Conservation (phyloP, 176 grass and related monocot genomes). For the Zoysia japonica region DNA sequence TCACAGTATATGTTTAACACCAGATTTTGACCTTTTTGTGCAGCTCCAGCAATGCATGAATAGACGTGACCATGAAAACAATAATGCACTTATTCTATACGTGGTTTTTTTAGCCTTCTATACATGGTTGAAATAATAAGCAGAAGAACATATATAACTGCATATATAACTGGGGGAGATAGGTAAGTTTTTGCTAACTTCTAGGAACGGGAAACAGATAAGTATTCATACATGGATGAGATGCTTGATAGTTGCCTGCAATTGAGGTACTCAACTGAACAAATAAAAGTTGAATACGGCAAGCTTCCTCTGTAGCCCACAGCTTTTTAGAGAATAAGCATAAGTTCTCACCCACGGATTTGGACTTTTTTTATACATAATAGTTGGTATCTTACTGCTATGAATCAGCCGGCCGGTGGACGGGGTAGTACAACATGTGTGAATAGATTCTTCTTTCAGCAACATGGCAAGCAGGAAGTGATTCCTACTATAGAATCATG, state of each 20-base stretch:
- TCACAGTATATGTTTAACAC: neutral
- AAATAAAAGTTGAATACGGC: slow-evolving; percentile 1
- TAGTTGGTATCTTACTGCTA: neutral
- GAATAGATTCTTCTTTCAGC: slow-evolving; percentile 16
- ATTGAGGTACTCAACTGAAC: neutral
- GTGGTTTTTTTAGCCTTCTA: neutral
- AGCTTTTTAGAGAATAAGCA: slow-evolving; percentile 1
- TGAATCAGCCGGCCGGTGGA: slow-evolving; percentile 27
- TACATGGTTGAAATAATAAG: neutral
- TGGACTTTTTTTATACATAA: slow-evolving; percentile 14
- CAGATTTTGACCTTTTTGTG: neutral
- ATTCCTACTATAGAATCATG: slow-evolving; percentile 7
- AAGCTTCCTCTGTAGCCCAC: neutral
- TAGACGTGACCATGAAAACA: neutral
- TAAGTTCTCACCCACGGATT: neutral
- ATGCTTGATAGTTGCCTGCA: slow-evolving; percentile 10
- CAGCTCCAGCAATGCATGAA: neutral
- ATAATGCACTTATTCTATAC: neutral
- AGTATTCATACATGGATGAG: neutral
- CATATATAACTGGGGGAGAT: neutral
- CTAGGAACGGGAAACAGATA: neutral
- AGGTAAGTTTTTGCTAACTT: neutral
- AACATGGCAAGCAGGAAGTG: neutral
- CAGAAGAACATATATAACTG: neutral
- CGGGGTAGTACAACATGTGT: neutral